A percentile compares a stretch with the other conserved stretches of the same genome.
Evolutionary conservation across 139 green algal species (phyloP).

Genomic region (Volvox africanus): DNA sequence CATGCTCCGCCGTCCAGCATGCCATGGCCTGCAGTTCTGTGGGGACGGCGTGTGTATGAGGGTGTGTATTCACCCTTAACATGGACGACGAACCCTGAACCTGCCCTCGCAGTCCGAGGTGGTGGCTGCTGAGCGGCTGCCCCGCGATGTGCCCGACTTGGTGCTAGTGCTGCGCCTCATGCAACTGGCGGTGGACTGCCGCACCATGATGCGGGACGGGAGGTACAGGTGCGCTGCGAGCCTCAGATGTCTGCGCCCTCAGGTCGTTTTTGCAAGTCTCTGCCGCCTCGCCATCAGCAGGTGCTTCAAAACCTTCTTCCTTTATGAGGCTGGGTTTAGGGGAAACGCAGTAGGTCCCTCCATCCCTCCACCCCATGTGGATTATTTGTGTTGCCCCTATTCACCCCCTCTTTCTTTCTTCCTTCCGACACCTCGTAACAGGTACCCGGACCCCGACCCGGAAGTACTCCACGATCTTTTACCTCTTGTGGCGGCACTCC

Average conservation of each 20-base stretch:
- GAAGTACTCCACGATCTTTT: constrained; percentile 54
- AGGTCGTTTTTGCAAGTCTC: not conserved
- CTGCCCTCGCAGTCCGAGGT: constrained; percentile 19
- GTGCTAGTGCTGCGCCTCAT: constrained; percentile 78
- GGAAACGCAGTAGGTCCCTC: not conserved
- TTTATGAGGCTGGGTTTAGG: no score
- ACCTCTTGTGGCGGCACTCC: constrained; percentile 31
- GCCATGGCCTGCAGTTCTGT: no score
- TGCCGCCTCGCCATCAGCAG: not conserved
- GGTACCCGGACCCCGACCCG: constrained; percentile 49
- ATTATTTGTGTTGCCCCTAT: not conserved
- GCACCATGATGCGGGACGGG: constrained; percentile 60
- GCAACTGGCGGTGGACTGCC: constrained; percentile 61
- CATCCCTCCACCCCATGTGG: not conserved
- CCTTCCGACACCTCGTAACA: not conserved
- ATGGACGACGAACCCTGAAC: no score
- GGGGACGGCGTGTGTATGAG: no score
- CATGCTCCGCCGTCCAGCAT: no score
- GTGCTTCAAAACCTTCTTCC: not conserved
- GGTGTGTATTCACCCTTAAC: no score
- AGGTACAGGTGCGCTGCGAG: constrained; percentile 46
- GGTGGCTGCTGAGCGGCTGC: constrained; percentile 54
- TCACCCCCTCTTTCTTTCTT: not conserved
- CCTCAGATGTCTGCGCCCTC: no score
- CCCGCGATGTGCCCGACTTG: constrained; percentile 66